Evolutionary conservation across 2,329 filamentous ascomycete genomes (phyloP).

Genomic region (Alternaria rosae): DNA sequence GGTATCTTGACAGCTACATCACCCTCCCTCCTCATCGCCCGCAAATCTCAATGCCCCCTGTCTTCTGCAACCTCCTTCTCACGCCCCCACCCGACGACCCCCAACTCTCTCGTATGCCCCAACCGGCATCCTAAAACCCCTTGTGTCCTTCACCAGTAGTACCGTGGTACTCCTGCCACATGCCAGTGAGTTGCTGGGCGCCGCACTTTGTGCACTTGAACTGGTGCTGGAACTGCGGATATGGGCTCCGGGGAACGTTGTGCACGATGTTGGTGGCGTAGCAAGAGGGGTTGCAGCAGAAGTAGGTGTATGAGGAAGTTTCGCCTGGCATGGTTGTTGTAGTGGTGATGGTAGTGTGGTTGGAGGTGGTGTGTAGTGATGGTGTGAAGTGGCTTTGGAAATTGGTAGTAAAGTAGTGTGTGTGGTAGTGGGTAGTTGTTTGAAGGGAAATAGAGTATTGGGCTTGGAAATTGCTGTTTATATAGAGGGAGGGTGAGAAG

Average conservation of each 20-base stretch:
- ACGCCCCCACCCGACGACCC: not conserved
- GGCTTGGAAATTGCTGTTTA: not conserved
- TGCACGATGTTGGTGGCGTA: not conserved
- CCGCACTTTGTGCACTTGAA: slow-evolving; percentile 3
- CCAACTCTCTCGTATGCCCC: not conserved
- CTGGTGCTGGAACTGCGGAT: slow-evolving; percentile 9
- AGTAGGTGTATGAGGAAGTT: slow-evolving; percentile 4
- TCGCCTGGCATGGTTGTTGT: not conserved
- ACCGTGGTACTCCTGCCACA: slow-evolving; percentile 12
- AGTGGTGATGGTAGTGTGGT: not conserved
- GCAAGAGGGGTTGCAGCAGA: slow-evolving; percentile 4
- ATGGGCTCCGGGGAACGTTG: slow-evolving; percentile 5
- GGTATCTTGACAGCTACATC: not conserved
- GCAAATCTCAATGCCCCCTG: not conserved
- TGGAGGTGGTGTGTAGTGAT: not conserved
- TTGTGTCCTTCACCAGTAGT: not conserved
- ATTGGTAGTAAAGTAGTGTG: not conserved
- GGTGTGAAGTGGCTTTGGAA: not conserved
- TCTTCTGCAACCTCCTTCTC: not conserved
- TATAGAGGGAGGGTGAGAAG: not conserved
- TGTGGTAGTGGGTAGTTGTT: not conserved
- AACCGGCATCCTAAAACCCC: not conserved
- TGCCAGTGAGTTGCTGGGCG: slow-evolving; percentile 7
- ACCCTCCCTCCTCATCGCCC: not conserved
- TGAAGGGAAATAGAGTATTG: not conserved